phyloP scores from a whole-genome alignment of 768 basidiomycete genomes.

The Butyriboletus loyo region DNA sequence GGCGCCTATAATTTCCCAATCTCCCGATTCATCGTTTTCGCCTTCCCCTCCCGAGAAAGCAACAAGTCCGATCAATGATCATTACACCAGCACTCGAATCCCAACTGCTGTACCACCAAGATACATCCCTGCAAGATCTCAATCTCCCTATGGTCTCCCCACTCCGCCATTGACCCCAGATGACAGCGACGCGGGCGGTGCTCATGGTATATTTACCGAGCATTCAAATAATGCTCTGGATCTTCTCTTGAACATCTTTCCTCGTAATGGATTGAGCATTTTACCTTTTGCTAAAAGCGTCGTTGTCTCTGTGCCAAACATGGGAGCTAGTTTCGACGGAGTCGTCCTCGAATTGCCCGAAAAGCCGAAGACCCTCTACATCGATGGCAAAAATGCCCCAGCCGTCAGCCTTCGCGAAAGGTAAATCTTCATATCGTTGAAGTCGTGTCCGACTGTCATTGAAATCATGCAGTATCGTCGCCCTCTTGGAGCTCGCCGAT shows the following conservation, averaged over 20 bases:
- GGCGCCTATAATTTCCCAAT: constrained; percentile 59
- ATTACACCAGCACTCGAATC: constrained; percentile 19
- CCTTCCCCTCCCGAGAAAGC: constrained; percentile 27
- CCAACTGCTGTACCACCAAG: constrained; percentile 37
- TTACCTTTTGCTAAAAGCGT: constrained; percentile 76
- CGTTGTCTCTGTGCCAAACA: constrained; percentile 63
- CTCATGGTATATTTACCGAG: constrained; percentile 41
- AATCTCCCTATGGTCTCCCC: constrained; percentile 42
- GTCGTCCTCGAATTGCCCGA: constrained; percentile 74
- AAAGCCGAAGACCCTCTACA: constrained; percentile 73
- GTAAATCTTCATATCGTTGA: constrained; percentile 36
- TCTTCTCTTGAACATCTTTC: constrained; percentile 77
- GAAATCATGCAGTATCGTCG: constrained; percentile 61
- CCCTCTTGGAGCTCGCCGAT: constrained; percentile 83
- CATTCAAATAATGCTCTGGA: constrained; percentile 66
- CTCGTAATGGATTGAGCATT: constrained; percentile 62
- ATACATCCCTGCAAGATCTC: constrained; percentile 40
- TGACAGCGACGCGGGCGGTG: constrained; percentile 45
- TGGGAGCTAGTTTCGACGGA: constrained; percentile 71
- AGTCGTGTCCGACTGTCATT: constrained; percentile 1
- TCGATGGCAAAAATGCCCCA: constrained; percentile 80
- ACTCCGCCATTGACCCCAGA: constrained; percentile 85
- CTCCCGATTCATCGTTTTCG: constrained; percentile 35
- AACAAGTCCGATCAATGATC: constrained; percentile 17
- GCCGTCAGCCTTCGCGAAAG: constrained; percentile 81